Conservation (phyloP, 345 rosid genomes). For the Cardamine occulta region DNA sequence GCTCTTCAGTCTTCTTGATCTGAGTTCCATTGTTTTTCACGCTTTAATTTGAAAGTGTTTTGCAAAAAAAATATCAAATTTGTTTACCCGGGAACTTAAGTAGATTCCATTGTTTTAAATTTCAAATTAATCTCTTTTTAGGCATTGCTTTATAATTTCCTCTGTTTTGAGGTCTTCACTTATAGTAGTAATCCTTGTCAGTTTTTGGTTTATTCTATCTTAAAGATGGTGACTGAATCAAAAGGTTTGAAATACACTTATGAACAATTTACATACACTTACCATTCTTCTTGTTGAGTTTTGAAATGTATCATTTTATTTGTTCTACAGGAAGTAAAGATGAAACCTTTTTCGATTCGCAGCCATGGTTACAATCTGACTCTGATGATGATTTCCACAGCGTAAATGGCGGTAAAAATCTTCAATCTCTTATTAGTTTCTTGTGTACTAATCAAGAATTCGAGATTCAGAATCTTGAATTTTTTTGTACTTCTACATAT, state of each 20-base stretch:
- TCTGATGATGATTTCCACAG: constrained; percentile 93
- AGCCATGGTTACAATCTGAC: constrained; percentile 78
- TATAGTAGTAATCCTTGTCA: background rate
- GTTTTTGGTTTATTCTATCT: constrained; percentile 1
- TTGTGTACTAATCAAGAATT: background rate
- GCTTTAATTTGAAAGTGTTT: constrained; percentile 35
- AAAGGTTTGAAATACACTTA: constrained; percentile 18
- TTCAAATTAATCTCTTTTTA: constrained; percentile 12
- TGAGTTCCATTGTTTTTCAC: constrained; percentile 28
- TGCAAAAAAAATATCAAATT: background rate
- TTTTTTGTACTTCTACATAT: background rate
- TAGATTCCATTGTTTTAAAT: constrained; percentile 6
- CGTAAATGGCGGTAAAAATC: constrained; percentile 76
- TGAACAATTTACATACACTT: background rate
- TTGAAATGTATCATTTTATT: background rate
- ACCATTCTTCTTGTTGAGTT: background rate
- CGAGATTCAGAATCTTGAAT: background rate
- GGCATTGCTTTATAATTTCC: constrained; percentile 15
- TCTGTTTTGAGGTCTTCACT: background rate
- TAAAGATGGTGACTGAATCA: constrained; percentile 17
- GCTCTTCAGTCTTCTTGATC: constrained; percentile 24
- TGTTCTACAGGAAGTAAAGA: constrained; percentile 78
- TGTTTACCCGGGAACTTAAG: constrained; percentile 28
- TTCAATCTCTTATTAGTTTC: background rate
- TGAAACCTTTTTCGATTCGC: constrained; percentile 83